Percentiles rank a stretch among this genome's conserved stretches.
Conservation (phyloP, 805 yeast genomes). For the Candida ortonii region DNA sequence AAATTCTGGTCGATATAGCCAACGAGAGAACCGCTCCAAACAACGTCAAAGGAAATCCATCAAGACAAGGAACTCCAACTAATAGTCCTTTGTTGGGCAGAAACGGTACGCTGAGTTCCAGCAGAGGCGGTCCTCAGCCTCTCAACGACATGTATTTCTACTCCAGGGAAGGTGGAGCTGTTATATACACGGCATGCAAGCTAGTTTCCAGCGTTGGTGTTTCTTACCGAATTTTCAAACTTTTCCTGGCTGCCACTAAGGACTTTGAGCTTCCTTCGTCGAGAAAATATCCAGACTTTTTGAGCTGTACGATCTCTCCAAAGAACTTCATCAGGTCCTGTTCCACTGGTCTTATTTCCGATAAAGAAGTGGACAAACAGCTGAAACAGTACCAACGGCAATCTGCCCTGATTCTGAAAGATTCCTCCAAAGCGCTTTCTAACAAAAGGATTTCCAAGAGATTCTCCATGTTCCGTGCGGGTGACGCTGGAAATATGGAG, state of each 20-base stretch:
- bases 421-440: conserved; percentile 2
- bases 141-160: conserved; percentile 41
- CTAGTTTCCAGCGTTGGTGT: conserved; percentile 51
- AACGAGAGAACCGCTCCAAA: conserved; percentile 18
- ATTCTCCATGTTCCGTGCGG: conserved; percentile 50
- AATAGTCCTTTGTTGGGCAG: conserved; percentile 18
- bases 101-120: conserved; percentile 2
- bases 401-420: conserved; percentile 4
- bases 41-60: conserved; percentile 1
- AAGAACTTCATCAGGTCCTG: conserved; percentile 59
- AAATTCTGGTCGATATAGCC: conserved; percentile 47
- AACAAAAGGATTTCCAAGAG: conserved; percentile 36
- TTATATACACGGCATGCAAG: conserved; percentile 34
- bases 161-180: conserved; percentile 61
- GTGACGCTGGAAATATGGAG: conserved; percentile 47
- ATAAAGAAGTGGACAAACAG: conserved; percentile 32
- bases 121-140: conserved; percentile 1
- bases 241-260: conserved; percentile 57
- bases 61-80: conserved; percentile 14
- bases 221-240: conserved; percentile 52
- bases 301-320: conserved; percentile 54
- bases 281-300: conserved; percentile 66
- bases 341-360: conserved; percentile 55
- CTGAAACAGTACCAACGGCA: conserved; percentile 24
- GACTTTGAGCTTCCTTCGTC: conserved; percentile 59